Evolutionary conservation across 306 rosid species (phyloP), one percentile per base, ranked within the genome.

Genomic region (Aeschynomene evenia): DNA sequence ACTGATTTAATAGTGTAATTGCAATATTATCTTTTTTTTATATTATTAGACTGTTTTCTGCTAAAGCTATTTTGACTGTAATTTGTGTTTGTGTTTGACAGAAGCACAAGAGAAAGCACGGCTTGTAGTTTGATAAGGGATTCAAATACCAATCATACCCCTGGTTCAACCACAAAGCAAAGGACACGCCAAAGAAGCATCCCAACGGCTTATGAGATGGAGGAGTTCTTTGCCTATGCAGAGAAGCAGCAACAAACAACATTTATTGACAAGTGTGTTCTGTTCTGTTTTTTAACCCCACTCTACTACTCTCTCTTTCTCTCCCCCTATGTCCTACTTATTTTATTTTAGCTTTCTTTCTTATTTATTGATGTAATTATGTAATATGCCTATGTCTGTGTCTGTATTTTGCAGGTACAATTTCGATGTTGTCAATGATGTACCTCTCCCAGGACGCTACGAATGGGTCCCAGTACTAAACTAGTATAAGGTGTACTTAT

Each of bases 31-130:
- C n/a, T n/a, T n/a, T n/a, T n/a, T n/a, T n/a, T n/a, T n/a, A n/a
- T n/a, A 34, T 34, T 24, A 23, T 26, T 36, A 20, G 28, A 59
- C 34, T 16, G 8, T 63, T 65, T 42, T 74, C 10, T 73, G 39
- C 45, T 55, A 18, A n/a, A 53, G 26, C 71, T 62, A 39, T n/a
- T 55, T 52, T 70, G 11, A 57, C 64, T 49, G 9, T 20, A 19
- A 36, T 66, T 12, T 37, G 64, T 21, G 9, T 55, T 55, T 14
- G 48, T 14, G 48, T 59, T 48, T 56, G 20, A 43, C 82, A 88
- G 96, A 71, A 86, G 87, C 75, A 90, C 93, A 8, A 79, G 91
- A 54, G 96, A 85, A 82, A 90, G 89, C 85, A 84, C 91, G 5
- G 96, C 92, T 13, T 82, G 83, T 69, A 92, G 95, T 84, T 80